Evolutionary conservation across 495 filamentous ascomycete genomes (phyloP).

Genomic region (Neurospora terricola): DNA sequence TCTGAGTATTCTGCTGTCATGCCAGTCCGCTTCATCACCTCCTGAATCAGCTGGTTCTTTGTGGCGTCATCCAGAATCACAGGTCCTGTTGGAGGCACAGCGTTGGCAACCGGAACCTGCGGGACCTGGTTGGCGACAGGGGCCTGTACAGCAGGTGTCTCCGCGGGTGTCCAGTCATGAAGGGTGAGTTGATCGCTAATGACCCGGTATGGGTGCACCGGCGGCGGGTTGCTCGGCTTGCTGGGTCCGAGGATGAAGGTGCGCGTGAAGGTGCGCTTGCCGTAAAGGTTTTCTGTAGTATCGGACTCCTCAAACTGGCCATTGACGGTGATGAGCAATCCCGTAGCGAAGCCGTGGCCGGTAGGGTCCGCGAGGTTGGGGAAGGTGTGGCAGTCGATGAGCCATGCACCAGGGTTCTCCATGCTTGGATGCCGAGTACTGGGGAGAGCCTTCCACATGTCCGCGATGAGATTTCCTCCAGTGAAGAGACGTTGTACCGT

Average conservation of each 20-base stretch:
- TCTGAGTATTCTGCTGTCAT: conserved; percentile 66
- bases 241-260: conserved; percentile 78
- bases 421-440: conserved; percentile 63
- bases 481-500: conserved; percentile 54
- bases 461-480: conserved; percentile 56
- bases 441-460: conserved; percentile 61
- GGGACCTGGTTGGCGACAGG: neutral
- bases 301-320: conserved; percentile 75
- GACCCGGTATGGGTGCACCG: conserved; percentile 47
- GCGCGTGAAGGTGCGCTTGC: conserved; percentile 71
- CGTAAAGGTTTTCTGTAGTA: conserved; percentile 35
- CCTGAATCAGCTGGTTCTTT: conserved; percentile 48
- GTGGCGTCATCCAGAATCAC: conserved; percentile 32
- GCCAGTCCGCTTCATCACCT: conserved; percentile 56
- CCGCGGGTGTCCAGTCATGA: conserved; percentile 33
- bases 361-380: conserved; percentile 60
- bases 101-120: neutral
- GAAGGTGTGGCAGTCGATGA: conserved; percentile 72
- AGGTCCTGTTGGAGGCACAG: conserved; percentile 8
- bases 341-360: conserved; percentile 52
- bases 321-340: conserved; percentile 69
- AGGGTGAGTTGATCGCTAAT: conserved; percentile 70
- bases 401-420: conserved; percentile 54
- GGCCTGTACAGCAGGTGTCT: conserved; percentile 6
- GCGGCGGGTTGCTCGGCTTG: conserved; percentile 31